Percentiles rank a stretch among this genome's conserved stretches.
Evolutionary conservation across 805 yeast species (phyloP).

Genomic region (Nakazawaea siamensis): DNA sequence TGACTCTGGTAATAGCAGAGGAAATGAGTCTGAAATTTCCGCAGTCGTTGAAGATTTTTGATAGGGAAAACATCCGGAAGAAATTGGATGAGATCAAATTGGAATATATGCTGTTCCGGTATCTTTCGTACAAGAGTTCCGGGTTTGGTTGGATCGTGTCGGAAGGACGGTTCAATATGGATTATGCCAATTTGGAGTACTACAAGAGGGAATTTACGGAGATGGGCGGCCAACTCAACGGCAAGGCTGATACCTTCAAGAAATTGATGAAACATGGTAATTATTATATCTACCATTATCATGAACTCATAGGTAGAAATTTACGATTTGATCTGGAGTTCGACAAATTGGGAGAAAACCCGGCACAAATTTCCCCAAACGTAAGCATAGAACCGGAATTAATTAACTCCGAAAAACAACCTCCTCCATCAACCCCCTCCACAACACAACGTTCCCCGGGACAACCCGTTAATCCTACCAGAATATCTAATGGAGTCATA

Average conservation of each 20-base stretch:
- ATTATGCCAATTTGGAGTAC: slow-evolving; percentile 3
- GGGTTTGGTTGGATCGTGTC: slow-evolving; percentile 10
- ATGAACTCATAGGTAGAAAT: slow-evolving; percentile 9
- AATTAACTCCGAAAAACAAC: slow-evolving; percentile 1
- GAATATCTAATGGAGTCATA: neutral
- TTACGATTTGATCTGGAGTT: slow-evolving; percentile 8
- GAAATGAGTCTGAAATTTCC: slow-evolving; percentile 10
- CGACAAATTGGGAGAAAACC: neutral
- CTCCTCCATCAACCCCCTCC: neutral
- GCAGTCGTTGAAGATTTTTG: slow-evolving; percentile 9
- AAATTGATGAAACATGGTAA: slow-evolving; percentile 10
- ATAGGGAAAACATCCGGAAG: slow-evolving; percentile 10
- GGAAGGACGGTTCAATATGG: slow-evolving; percentile 9
- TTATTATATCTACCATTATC: slow-evolving; percentile 9
- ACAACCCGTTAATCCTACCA: neutral
- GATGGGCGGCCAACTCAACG: slow-evolving; percentile 9
- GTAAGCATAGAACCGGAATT: slow-evolving; percentile 6
- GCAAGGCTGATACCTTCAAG: slow-evolving; percentile 9
- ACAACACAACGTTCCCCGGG: slow-evolving; percentile 1
- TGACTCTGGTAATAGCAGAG: slow-evolving; percentile 6
- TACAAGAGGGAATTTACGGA: slow-evolving; percentile 7
- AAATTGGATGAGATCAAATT: slow-evolving; percentile 10
- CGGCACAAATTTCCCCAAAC: neutral
- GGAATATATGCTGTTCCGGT: slow-evolving; percentile 10
- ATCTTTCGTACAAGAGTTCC: slow-evolving; percentile 5